Base-by-base conservation (phyloP, 164 flowering plant species). In the Tetrastigma voinierianum region DNA sequence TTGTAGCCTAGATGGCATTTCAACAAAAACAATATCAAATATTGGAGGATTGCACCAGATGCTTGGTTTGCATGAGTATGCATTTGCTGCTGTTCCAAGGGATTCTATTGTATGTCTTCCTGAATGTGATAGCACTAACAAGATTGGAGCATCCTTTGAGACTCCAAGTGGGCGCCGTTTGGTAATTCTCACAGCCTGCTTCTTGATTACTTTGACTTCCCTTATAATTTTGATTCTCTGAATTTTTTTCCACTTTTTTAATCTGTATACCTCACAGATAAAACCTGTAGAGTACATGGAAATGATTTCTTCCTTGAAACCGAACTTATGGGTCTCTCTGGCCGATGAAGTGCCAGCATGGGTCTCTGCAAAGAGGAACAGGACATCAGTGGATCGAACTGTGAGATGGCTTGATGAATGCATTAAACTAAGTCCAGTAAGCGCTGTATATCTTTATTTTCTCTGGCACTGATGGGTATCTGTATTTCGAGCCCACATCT, bases 281-380 rank as follows among this genome's bases (percentile, higher is more conserved):
- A 89, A 85, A 57, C 93, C 96, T 19, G 70, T 54, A 58, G 86
- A 87, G 5, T 93, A 93, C 72, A 72, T 89, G 82, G 83, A 87
- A 66, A 71, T 89, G 84, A 81, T 90, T 70, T 70, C 83, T 57
- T 81, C 90, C 43, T 58, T 90, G 86, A 86, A 75, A 73, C 98
- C 98, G 18, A 75, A 87, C 58, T 23, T 89, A 19, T 90, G 96
- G 96, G 81, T 76, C 25, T 81, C 87, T 69, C 77, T 93, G 81
- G 87, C 92, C 47, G 98, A 93, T 81, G 98, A 93, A 79, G 96
- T 90, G 49, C 93, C 98, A 73, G 81, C 69, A 53, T 84, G 90
- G 90, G 93, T 85, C 47, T 71, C 91, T 46, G 79, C 74, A 15
- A 94, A 90, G 75, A 84, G 98, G 76, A 88, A 91, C 75, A 82